Conservation (phyloP, 2,329 filamentous ascomycete species). For the Thielaviopsis populi region DNA sequence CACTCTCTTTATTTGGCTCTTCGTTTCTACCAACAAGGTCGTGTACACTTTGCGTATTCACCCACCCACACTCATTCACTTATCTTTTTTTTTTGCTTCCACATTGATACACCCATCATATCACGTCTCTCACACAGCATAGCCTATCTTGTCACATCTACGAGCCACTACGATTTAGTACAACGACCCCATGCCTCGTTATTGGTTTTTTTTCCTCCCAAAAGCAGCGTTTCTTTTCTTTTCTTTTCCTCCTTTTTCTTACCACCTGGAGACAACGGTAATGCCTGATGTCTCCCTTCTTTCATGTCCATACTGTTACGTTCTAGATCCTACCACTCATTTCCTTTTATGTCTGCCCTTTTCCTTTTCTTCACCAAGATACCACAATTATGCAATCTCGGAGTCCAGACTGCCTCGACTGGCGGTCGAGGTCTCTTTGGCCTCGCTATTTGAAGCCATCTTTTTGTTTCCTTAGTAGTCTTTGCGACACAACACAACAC, state of each 20-base stretch:
- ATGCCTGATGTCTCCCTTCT: not conserved
- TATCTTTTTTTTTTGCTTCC: not conserved
- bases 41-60: not conserved
- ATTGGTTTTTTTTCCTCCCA: slow-evolving; percentile 5
- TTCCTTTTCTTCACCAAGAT: not conserved
- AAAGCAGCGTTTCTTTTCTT: slow-evolving; percentile 6
- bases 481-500: not conserved
- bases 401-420: not conserved
- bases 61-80: not conserved
- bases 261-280: not conserved
- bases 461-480: not conserved
- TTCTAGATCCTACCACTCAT: not conserved
- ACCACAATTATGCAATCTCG: not conserved
- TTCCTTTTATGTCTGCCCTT: not conserved
- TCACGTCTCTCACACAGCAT: not conserved
- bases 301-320: not conserved
- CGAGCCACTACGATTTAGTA: not conserved
- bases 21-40: not conserved
- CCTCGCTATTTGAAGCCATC: not conserved
- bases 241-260: not conserved
- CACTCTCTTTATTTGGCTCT: slow-evolving; percentile 8
- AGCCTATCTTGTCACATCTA: not conserved
- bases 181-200: slow-evolving; percentile 2
- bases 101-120: not conserved
- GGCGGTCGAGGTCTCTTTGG: not conserved